Conservation (phyloP, 78 protist species). For the Tieghemostelium lacteum region DNA sequence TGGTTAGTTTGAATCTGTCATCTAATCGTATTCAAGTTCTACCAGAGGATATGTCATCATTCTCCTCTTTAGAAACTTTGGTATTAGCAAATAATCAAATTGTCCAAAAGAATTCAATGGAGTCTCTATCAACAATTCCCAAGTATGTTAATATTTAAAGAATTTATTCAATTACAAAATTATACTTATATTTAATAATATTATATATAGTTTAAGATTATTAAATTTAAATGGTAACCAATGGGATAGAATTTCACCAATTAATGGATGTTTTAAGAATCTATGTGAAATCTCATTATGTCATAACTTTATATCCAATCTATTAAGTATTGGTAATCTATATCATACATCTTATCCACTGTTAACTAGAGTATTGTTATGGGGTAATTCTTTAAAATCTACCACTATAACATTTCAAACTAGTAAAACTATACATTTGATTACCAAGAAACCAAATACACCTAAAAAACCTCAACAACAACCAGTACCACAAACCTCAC, state of each 20-base stretch:
- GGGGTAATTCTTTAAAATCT: constrained; percentile 55
- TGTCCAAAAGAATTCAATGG: constrained; percentile 29
- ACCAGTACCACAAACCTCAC: background rate
- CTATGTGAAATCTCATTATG: constrained; percentile 45
- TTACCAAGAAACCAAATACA: constrained; percentile 29
- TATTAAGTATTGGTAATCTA: constrained; percentile 39
- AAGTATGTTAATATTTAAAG: constrained; percentile 3
- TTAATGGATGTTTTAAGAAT: constrained; percentile 50
- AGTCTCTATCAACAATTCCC: constrained; percentile 44
- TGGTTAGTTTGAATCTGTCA: constrained; percentile 55
- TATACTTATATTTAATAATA: background rate
- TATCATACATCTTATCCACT: constrained; percentile 70
- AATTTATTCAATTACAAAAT: background rate
- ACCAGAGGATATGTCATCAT: constrained; percentile 44
- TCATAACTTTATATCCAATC: constrained; percentile 29
- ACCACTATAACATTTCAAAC: constrained; percentile 25
- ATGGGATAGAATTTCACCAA: constrained; percentile 73
- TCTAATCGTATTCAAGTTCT: constrained; percentile 22
- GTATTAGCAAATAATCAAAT: constrained; percentile 21
- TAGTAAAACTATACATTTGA: constrained; percentile 46
- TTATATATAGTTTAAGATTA: constrained; percentile 31
- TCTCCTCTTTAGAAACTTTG: constrained; percentile 22
- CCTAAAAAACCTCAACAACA: too few species aligned
- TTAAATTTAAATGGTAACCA: constrained; percentile 61
- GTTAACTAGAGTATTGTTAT: constrained; percentile 53